These are phyloP conservation scores for Euphorbia lathyris DNA, from an alignment of 345 rosid species.

Conservation along the genomic window DNA sequence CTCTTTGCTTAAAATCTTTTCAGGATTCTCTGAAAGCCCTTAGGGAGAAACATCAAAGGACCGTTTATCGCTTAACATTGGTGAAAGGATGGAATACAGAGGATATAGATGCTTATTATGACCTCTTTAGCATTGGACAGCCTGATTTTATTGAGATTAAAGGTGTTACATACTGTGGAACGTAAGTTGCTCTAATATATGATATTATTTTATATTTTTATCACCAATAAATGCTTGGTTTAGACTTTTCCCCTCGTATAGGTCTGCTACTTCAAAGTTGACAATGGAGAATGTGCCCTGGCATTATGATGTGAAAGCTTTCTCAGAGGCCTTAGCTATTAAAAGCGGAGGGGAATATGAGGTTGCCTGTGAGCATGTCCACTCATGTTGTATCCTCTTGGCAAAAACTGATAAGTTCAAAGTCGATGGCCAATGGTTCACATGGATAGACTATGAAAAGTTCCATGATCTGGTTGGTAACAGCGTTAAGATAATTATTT, in stretches of 20 bases:
- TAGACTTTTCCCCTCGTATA: constrained; percentile 13
- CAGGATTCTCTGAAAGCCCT: constrained; percentile 89
- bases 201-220: constrained; percentile 14
- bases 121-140: constrained; percentile 78
- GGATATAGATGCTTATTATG: constrained; percentile 79
- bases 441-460: constrained; percentile 98
- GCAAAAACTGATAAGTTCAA: constrained; percentile 89
- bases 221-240: neutral
- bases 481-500: neutral
- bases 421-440: constrained; percentile 75
- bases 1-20: neutral
- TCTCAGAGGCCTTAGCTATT: constrained; percentile 77
- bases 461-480: constrained; percentile 82
- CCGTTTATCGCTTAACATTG: constrained; percentile 86
- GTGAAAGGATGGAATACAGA: constrained; percentile 98
- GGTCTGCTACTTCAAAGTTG: constrained; percentile 92
- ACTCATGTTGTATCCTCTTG: constrained; percentile 90
- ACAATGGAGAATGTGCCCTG: constrained; percentile 98
- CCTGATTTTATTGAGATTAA: constrained; percentile 97
- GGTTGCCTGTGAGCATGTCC: constrained; percentile 97
- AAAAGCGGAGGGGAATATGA: constrained; percentile 81
- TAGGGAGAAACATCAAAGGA: constrained; percentile 76
- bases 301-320: constrained; percentile 88
- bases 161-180: constrained; percentile 95
- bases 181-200: constrained; percentile 43